Percentiles rank a stretch among this genome's conserved stretches.
Evolutionary conservation across 768 basidiomycete genomes (phyloP).

Genomic region (Kwoniella sp.): DNA sequence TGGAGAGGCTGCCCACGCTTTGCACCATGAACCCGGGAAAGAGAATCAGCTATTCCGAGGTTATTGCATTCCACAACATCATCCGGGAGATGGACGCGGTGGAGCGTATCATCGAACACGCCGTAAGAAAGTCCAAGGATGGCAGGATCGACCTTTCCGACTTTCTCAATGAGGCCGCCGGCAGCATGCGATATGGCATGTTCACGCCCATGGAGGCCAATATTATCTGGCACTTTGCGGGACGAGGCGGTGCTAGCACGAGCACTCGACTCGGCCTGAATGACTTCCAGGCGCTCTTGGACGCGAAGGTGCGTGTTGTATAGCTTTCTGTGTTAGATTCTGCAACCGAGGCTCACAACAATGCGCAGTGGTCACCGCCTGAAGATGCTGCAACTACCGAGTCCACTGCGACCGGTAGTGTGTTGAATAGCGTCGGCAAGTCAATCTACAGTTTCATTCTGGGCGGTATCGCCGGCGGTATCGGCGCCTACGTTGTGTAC

Average conservation of each 20-base stretch:
- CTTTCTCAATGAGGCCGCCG: constrained; percentile 82
- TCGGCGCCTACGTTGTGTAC: constrained; percentile 96
- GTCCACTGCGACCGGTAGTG: constrained; percentile 12
- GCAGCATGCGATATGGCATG: constrained; percentile 82
- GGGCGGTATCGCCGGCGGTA: constrained; percentile 83
- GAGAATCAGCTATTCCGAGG: constrained; percentile 92
- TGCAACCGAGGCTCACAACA: background rate
- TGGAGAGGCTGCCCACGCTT: constrained; percentile 85
- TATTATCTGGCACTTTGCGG: constrained; percentile 96
- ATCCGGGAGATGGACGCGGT: constrained; percentile 86
- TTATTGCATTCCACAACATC: constrained; percentile 91
- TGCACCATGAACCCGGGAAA: constrained; percentile 84
- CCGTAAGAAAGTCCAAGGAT: constrained; percentile 83
- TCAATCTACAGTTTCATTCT: constrained; percentile 82
- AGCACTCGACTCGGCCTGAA: constrained; percentile 70
- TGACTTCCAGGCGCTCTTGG: constrained; percentile 89
- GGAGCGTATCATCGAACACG: constrained; percentile 86
- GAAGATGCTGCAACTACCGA: constrained; percentile 17
- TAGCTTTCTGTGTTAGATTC: background rate
- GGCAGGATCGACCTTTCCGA: constrained; percentile 94
- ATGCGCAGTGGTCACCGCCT: constrained; percentile 45
- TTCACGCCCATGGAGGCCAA: constrained; percentile 91
- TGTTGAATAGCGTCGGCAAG: constrained; percentile 60
- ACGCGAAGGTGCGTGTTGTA: constrained; percentile 57
- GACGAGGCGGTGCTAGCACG: constrained; percentile 60